Base-by-base conservation (phyloP, 805 yeast species). In the Maudiozyma barnettii region DNA sequence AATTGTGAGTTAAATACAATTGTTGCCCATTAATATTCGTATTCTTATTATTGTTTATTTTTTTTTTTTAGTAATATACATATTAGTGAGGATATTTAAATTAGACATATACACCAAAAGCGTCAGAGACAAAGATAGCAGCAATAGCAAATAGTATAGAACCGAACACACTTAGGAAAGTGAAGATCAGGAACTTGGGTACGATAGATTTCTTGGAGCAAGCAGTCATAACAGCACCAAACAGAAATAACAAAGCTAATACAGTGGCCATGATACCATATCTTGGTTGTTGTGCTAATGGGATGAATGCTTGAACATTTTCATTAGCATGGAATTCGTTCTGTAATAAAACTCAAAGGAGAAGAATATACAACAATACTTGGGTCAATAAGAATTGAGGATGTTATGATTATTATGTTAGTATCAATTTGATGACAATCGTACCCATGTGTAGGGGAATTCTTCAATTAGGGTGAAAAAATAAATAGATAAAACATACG, bases 21-120 rank as follows among this genome's bases (percentile, higher is more conserved):
- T 26, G 8, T 26, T 26, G 30, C 30, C 8, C 30, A 26, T 9
- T 26, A 26, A 9, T 26, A 26, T 26, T 26, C n/a, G n/a, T n/a
- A n/a, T n/a, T 4, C 8, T 26, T 26, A 26, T 26, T 26, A 26
- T 26, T 26, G 8, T 5, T 5, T 23, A 23, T 23, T 23, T 23
- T 23, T 8, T 23, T 23, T 23, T 23, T 23, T 23, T 4, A 6
- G 30, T 26, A 26, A 26, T 26, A 26, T 26, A 26, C 30, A 26
- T 26, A 26, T 26, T 26, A 9, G 2, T 2, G 3, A 12, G 30
- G 8, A 26, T 6, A 26, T 26, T 26, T 26, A 4, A 26, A 26
- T 26, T 48, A 69, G 41, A 72, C 68, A 53, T 74, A 74, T 2
- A 74, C 78, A 31, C 74, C 78, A 39, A 73, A 69, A 7, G 71